Base-by-base conservation (phyloP, 306 rosid genomes). In the Quercus variabilis region DNA sequence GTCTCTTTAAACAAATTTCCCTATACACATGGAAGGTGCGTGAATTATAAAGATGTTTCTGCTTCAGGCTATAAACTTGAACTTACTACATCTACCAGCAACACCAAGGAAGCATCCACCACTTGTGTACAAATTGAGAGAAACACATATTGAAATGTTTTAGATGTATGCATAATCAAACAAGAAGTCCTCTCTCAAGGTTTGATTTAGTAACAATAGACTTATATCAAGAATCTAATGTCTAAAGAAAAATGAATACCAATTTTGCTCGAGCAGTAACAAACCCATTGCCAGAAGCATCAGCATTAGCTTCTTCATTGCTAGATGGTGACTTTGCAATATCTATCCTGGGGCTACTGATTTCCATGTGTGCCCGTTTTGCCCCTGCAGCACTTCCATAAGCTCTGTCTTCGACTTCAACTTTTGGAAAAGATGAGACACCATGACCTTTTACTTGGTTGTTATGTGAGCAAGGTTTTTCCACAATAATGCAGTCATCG, bases 251-350 rank as follows among this genome's bases (percentile, higher is more conserved):
- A 21, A 70, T 10, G 23, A 49, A 30, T 86, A 88, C 94, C 92
- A 90, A 73, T 86, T 88, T 90, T 75, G 89, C 87, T 88, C 84
- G 87, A 41, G 94, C 94, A 71, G 90, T 90, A 52, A 90, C 96
- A 85, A 94, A 94, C 35, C 88, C 93, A 17, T 83, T 86, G 76
- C 88, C 87, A 78, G 83, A 73, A 31, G 51, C 83, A 82, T 83
- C 92, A 23, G 78, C 80, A 33, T 75, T 85, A 41, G 69, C 89
- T 73, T 90, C 96, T 79, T 90, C 96, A 19, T 85, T 83, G 81
- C 75, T 81, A 51, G 80, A 78, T 60, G 93, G 96, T 33, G 98
- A 91, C 83, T 82, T 91, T 19, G 75, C 46, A 59, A 31, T 84
- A 55, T 90, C 88, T 69, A 79, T 82, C 83, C 75, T 84, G 52